Evolutionary conservation across 768 basidiomycete genomes (phyloP).

Genomic region (Crepidotus variabilis): DNA sequence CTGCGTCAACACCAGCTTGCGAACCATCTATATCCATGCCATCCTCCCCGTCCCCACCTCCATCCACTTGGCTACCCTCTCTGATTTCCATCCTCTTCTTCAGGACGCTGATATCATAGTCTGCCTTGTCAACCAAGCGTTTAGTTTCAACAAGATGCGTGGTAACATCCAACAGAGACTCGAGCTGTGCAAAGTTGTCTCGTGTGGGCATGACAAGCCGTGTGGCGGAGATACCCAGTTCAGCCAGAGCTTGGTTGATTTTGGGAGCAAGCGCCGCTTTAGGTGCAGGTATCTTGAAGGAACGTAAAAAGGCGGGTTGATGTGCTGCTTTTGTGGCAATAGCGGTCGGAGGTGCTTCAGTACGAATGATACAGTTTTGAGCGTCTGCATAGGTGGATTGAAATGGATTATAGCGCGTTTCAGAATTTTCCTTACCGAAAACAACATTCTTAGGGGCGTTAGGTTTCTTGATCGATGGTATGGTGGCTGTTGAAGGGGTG

Average conservation of each 20-base stretch:
- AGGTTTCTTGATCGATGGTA: slow-evolving; percentile 35
- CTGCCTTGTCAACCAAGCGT: slow-evolving; percentile 78
- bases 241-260: slow-evolving; percentile 69
- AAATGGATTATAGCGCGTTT: background rate
- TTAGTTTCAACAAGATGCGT: slow-evolving; percentile 83
- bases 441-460: slow-evolving; percentile 54
- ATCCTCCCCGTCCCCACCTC: slow-evolving; percentile 32
- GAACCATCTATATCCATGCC: slow-evolving; percentile 26
- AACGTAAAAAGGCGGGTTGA: slow-evolving; percentile 78
- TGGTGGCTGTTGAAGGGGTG: slow-evolving; percentile 36
- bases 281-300: slow-evolving; percentile 78
- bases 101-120: slow-evolving; percentile 77
- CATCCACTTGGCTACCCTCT: slow-evolving; percentile 25
- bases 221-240: slow-evolving; percentile 68
- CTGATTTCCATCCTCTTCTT: slow-evolving; percentile 53
- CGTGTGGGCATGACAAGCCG: slow-evolving; percentile 94
- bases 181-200: slow-evolving; percentile 71
- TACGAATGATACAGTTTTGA: slow-evolving; percentile 69
- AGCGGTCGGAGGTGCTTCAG: slow-evolving; percentile 48
- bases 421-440: slow-evolving; percentile 41
- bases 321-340: slow-evolving; percentile 75
- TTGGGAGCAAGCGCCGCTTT: slow-evolving; percentile 74
- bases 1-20: slow-evolving; percentile 24
- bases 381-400: slow-evolving; percentile 41
- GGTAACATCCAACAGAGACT: slow-evolving; percentile 69